Percentiles rank a stretch among this genome's conserved stretches.
Conservation (phyloP, 805 yeast species). For the Yamadazyma philogaea region DNA sequence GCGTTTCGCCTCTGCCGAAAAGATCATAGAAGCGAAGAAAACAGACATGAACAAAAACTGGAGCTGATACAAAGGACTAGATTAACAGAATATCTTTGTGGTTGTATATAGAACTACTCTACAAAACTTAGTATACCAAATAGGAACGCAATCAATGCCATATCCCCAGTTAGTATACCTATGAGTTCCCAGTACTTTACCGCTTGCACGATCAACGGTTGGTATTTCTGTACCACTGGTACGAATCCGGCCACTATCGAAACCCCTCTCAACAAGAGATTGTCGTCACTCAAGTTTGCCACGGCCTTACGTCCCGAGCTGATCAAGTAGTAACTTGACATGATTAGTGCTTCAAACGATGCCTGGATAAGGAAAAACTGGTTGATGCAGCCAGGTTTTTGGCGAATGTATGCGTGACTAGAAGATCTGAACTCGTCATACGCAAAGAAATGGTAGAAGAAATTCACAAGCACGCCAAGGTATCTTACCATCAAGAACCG, state of each 20-base stretch:
- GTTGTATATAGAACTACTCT: slow-evolving; percentile 1
- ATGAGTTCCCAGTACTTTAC: slow-evolving; percentile 38
- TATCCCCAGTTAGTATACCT: slow-evolving; percentile 35
- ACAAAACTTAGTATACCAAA: slow-evolving; percentile 34
- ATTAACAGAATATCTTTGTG: background rate
- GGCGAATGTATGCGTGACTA: slow-evolving; percentile 26
- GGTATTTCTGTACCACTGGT: slow-evolving; percentile 30
- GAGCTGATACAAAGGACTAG: background rate
- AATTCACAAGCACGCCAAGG: slow-evolving; percentile 25
- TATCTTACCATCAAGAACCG: slow-evolving; percentile 31
- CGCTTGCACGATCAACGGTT: slow-evolving; percentile 25
- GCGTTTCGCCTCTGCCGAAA: slow-evolving; percentile 35
- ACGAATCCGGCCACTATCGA: slow-evolving; percentile 33
- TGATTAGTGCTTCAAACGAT: slow-evolving; percentile 30
- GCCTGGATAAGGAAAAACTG: slow-evolving; percentile 27
- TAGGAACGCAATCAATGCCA: slow-evolving; percentile 33
- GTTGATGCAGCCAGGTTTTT: slow-evolving; percentile 8
- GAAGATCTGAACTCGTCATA: slow-evolving; percentile 20
- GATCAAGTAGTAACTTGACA: slow-evolving; percentile 32
- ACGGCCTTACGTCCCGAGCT: slow-evolving; percentile 24
- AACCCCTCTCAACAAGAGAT: slow-evolving; percentile 25
- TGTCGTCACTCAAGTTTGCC: slow-evolving; percentile 23
- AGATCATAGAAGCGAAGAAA: slow-evolving; percentile 38
- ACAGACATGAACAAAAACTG: slow-evolving; percentile 29
- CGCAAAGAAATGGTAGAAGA: slow-evolving; percentile 32